Conservation (phyloP, 2,329 filamentous ascomycete genomes). For the Uncinocarpus reesii region DNA sequence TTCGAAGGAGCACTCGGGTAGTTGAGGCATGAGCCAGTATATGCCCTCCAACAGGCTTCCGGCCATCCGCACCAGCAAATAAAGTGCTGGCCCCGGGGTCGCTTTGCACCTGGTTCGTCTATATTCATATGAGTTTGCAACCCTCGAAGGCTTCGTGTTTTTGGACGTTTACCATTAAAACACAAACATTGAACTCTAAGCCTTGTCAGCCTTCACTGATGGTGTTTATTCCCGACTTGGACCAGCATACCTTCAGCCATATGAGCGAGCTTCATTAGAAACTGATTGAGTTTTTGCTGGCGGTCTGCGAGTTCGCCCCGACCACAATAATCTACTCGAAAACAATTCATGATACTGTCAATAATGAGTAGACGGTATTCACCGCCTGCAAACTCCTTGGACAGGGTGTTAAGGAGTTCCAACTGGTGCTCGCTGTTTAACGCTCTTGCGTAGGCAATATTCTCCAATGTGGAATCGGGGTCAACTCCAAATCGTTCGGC, state of each 20-base stretch:
- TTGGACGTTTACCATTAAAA: conserved; percentile 44
- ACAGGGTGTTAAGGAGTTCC: conserved; percentile 52
- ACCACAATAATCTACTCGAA: conserved; percentile 56
- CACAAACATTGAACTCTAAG: conserved; percentile 56
- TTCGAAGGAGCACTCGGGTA: conserved; percentile 55
- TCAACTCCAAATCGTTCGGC: conserved; percentile 56
- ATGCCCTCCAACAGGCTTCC: conserved; percentile 58
- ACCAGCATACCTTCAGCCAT: conserved; percentile 48
- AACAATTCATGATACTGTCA: conserved; percentile 61
- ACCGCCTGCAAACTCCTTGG: conserved; percentile 51
- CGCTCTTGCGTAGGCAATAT: conserved; percentile 56
- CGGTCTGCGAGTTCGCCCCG: conserved; percentile 58
- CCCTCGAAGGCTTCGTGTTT: not conserved
- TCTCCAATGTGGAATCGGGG: conserved; percentile 50
- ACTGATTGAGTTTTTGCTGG: conserved; percentile 57
- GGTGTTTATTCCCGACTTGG: not conserved
- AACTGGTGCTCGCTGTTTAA: conserved; percentile 57
- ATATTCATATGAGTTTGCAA: not conserved
- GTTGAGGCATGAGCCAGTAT: conserved; percentile 59
- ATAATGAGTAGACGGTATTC: conserved; percentile 58
- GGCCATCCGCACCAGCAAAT: conserved; percentile 57
- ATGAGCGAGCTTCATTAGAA: conserved; percentile 52
- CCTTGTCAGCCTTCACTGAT: conserved; percentile 10
- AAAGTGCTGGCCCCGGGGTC: conserved; percentile 59
- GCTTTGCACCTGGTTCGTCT: conserved; percentile 63